Base-by-base conservation (phyloP, 768 basidiomycete genomes). In the Boletus rubroflammeus region DNA sequence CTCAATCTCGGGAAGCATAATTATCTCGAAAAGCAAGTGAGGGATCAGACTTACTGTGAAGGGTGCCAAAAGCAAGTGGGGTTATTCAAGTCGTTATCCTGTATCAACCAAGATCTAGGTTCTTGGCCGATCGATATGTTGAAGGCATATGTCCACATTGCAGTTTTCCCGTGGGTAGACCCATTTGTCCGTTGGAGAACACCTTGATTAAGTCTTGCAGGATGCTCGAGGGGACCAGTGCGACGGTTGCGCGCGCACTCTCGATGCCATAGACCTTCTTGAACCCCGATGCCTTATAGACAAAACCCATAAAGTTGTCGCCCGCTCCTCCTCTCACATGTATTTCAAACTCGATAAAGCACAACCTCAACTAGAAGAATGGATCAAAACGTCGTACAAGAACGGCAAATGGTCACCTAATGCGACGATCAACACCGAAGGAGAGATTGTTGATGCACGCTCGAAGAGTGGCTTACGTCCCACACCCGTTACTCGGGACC, bases 161-260 rank as follows among this genome's bases (percentile, higher is more conserved):
- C 67, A 81, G 80, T 45, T 93, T 85, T 59, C 88, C 93, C 55
- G 90, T 90, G 55, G 60, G 80, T 50, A 41, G 31, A 42, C 3
- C 13, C 25, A 23, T 41, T 6, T 64, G 13, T 14, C 23, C 21
- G 9, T 28, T 43, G 19, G 49, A 48, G 50, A 36, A 32, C 34
- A 17, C 23, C 1, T 35, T 28, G 14, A 54, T 23, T 6, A 40
- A 42, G 58, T 26, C 7, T 36, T 43, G 19, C 52, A 93, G 88
- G 97, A 98, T 63, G 97, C 96, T 32, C 89, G 97, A 34, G 97
- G 97, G 8, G 97, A 99, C 70, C 97, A 99, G 75, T 99, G 97
- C 71, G 97, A 99, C 71, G 78, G 84, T 50, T 99, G 97, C 70
- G 85, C 87, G 42, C 81, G 91, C 51, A 98, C 97, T 2, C 81